Conservation (phyloP, 2,329 filamentous ascomycete genomes). For the Periconia sp. region DNA sequence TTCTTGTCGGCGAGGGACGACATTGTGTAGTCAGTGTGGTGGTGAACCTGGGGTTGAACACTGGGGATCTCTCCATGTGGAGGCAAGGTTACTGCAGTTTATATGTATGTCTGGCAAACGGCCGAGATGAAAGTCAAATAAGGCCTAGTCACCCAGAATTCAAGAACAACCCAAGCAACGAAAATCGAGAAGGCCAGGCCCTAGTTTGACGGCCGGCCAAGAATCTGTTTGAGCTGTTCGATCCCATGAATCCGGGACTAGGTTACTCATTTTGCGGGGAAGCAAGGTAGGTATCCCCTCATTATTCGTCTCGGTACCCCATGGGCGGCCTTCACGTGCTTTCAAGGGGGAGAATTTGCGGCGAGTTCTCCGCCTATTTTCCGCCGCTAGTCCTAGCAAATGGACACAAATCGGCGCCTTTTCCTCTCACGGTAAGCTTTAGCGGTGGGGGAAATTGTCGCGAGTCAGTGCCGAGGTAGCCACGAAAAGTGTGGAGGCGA, state of each 20-base stretch:
- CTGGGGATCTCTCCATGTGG: neutral
- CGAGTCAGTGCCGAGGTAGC: too few relatives aligned
- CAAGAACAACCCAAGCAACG: neutral
- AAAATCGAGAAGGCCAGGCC: too few relatives aligned
- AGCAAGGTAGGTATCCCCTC: neutral
- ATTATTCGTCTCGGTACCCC: neutral
- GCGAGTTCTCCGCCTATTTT: neutral
- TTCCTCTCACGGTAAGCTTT: too few relatives aligned
- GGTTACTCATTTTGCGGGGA: neutral
- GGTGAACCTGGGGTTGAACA: neutral
- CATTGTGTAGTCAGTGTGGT: neutral
- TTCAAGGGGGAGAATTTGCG: neutral
- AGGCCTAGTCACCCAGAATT: neutral
- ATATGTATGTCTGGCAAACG: neutral
- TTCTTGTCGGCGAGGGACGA: neutral
- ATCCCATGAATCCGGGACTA: neutral
- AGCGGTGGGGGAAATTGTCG: too few relatives aligned
- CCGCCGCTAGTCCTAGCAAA: neutral
- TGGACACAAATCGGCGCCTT: neutral
- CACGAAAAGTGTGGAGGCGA: too few relatives aligned
- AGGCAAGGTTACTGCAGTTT: neutral
- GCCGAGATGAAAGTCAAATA: neutral
- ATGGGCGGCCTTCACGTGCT: neutral
- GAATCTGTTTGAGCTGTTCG: neutral
- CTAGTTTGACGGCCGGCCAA: neutral